Conservation (phyloP, 2,329 filamentous ascomycete species). For the Fusarium drepaniforme region DNA sequence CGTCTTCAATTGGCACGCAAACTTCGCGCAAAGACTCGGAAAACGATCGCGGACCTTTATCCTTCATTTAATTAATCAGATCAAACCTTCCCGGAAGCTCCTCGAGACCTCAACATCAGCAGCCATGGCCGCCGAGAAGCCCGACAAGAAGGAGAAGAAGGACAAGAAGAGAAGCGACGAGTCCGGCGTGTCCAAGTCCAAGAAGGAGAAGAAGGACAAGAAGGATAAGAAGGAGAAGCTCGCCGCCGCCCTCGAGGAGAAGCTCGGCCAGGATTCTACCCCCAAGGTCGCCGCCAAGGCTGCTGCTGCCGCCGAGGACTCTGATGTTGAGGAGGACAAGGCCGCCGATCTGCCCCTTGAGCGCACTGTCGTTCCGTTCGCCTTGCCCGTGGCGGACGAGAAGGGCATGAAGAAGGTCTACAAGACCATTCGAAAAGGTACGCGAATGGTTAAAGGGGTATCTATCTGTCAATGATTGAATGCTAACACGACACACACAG, state of each 20-base stretch:
- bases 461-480: background rate
- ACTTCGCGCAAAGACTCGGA: constrained; percentile 17
- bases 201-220: constrained; percentile 74
- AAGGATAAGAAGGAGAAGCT: constrained; percentile 83
- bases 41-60: constrained; percentile 13
- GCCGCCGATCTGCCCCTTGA: constrained; percentile 57
- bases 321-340: constrained; percentile 61
- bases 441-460: constrained; percentile 29
- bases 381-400: constrained; percentile 82
- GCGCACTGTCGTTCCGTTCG: constrained; percentile 83
- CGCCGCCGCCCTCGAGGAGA: constrained; percentile 73
- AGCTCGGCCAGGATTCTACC: constrained; percentile 68
- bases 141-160: constrained; percentile 68
- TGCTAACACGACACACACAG: constrained; percentile 61
- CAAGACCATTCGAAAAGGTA: constrained; percentile 70
- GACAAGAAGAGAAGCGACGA: constrained; percentile 70
- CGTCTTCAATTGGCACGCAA: constrained; percentile 38
- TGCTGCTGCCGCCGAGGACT: constrained; percentile 58
- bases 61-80: background rate
- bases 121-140: constrained; percentile 62
- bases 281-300: constrained; percentile 54
- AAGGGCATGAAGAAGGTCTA: constrained; percentile 76
- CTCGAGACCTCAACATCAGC: constrained; percentile 29
- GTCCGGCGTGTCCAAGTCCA: constrained; percentile 65
- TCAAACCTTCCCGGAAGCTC: constrained; percentile 21